phyloP scores from a whole-genome alignment of 129 eudicot genomes.

The Oenanthe sinensis region DNA sequence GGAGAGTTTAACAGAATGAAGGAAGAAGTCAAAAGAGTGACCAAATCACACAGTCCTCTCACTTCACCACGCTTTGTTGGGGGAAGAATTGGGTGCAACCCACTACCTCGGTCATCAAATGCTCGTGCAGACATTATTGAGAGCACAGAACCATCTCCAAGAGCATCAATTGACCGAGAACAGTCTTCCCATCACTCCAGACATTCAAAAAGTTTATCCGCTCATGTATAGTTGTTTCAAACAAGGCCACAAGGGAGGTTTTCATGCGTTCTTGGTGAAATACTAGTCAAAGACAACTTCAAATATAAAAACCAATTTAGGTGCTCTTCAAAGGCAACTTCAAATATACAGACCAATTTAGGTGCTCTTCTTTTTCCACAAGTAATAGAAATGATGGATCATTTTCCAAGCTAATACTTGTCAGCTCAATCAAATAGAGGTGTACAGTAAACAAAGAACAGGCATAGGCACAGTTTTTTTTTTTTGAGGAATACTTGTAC shows the following conservation, averaged over 20 bases:
- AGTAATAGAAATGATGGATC: not conserved
- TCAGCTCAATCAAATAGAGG: not conserved
- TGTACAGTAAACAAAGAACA: not conserved
- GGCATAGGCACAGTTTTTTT: not conserved
- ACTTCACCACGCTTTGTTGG: slow-evolving; percentile 51
- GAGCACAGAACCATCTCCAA: slow-evolving; percentile 55
- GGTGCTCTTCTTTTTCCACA: not conserved
- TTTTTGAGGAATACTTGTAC: not conserved
- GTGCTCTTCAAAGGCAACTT: not conserved
- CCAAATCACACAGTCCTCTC: slow-evolving; percentile 44
- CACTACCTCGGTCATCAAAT: slow-evolving; percentile 55
- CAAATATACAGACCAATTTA: not conserved
- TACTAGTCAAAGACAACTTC: not conserved
- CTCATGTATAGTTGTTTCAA: slow-evolving; percentile 10
- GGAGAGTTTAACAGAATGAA: slow-evolving; percentile 61
- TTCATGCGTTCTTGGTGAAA: not conserved
- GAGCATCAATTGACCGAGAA: slow-evolving; percentile 55
- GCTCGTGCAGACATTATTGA: slow-evolving; percentile 37
- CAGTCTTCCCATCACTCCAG: slow-evolving; percentile 38
- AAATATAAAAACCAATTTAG: not conserved
- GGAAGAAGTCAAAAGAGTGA: slow-evolving; percentile 59
- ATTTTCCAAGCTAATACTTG: not conserved
- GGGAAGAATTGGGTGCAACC: slow-evolving; percentile 55
- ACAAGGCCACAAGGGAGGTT: not conserved
- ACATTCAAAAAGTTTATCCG: slow-evolving; percentile 35